Percentiles rank a stretch among this genome's conserved stretches.
Evolutionary conservation across 768 basidiomycete genomes (phyloP).

Genomic region (Tylopilus rubrobrunneus): DNA sequence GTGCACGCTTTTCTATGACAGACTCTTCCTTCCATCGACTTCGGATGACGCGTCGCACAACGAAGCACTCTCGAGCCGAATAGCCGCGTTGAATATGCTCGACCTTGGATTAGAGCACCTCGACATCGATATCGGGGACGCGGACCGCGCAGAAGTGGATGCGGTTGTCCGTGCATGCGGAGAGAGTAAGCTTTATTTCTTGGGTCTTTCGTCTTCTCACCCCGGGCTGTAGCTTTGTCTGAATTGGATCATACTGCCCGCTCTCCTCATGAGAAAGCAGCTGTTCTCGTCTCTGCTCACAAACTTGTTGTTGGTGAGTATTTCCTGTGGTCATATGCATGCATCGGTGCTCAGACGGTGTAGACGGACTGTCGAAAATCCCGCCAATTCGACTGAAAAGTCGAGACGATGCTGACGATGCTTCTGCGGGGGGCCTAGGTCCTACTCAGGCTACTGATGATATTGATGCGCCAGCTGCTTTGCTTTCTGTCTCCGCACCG

Average conservation of each 20-base stretch:
- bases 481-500: conserved; percentile 1
- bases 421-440: neutral
- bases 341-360: neutral
- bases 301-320: conserved; percentile 77
- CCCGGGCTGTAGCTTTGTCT: conserved; percentile 41
- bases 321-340: neutral
- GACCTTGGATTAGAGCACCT: conserved; percentile 87
- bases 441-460: neutral
- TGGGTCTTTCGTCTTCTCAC: conserved; percentile 26
- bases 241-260: conserved; percentile 45
- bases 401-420: conserved; percentile 37
- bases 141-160: conserved; percentile 48
- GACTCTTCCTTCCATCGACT: conserved; percentile 73
- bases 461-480: neutral
- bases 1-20: conserved; percentile 78
- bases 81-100: conserved; percentile 88
- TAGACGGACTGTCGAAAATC: conserved; percentile 71
- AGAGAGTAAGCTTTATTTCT: conserved; percentile 49
- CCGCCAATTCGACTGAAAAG: conserved; percentile 74
- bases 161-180: conserved; percentile 71
- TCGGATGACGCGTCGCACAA: conserved; percentile 85
- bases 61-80: conserved; percentile 81
- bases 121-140: conserved; percentile 69
- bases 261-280: conserved; percentile 75
- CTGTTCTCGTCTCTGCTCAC: conserved; percentile 81